phyloP scores from a whole-genome alignment of 345 rosid species.

The Eutrema japonicum region DNA sequence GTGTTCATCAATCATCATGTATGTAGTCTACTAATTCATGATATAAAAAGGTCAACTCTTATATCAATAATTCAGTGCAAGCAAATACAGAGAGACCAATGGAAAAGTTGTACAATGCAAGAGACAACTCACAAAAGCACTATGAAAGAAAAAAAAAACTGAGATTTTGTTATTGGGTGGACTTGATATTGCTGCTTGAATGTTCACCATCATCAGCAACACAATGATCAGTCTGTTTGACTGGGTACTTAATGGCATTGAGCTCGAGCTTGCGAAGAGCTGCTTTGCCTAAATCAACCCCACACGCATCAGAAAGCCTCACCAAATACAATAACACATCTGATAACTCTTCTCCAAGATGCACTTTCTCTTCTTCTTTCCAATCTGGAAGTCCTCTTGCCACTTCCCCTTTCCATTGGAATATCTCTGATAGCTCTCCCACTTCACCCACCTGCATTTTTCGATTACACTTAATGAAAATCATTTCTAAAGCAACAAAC shows the following conservation, averaged over 20 bases:
- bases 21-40: constrained; percentile 32
- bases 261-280: constrained; percentile 75
- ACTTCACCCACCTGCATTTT: constrained; percentile 80
- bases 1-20: constrained; percentile 32
- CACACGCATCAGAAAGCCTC: constrained; percentile 85
- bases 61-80: neutral
- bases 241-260: constrained; percentile 88
- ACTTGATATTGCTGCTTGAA: constrained; percentile 8
- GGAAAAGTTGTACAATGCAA: constrained; percentile 7
- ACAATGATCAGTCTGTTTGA: constrained; percentile 24
- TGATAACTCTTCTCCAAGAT: constrained; percentile 87
- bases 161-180: neutral
- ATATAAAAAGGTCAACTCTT: constrained; percentile 9
- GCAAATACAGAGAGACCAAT: neutral
- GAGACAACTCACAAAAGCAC: neutral
- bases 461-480: neutral
- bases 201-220: constrained; percentile 30
- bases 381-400: constrained; percentile 80
- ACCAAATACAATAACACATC: constrained; percentile 90
- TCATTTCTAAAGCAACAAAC: neutral
- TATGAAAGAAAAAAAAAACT: no score
- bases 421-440: constrained; percentile 91
- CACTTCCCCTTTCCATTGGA: constrained; percentile 98
- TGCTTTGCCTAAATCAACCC: constrained; percentile 79
- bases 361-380: constrained; percentile 85